These are phyloP conservation scores for Acorus calamus DNA, from an alignment of 106 monocot species.

Conservation along the genomic window DNA sequence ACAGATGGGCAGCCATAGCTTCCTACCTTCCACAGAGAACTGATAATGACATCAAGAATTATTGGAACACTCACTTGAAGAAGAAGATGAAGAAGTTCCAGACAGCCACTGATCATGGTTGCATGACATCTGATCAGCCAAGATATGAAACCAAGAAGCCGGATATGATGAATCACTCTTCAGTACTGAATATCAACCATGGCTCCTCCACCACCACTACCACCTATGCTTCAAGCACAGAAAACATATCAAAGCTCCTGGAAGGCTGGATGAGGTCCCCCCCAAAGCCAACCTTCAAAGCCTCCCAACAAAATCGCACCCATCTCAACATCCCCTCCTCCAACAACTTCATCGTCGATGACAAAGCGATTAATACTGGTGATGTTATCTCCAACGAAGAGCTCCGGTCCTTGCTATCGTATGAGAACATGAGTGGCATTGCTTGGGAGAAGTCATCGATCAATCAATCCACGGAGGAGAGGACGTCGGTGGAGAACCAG, in stretches of 20 bases:
- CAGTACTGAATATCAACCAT: not conserved
- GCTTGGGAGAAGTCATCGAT: conserved; percentile 4
- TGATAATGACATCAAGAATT: conserved; percentile 62
- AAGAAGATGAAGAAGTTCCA: conserved; percentile 32
- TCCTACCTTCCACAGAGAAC: conserved; percentile 45
- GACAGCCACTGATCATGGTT: not conserved
- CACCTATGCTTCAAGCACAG: conserved; percentile 38
- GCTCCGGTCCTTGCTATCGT: conserved; percentile 10
- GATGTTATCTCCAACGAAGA: conserved; percentile 6
- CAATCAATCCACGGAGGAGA: not conserved
- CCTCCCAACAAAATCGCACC: no score
- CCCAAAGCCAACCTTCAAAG: not conserved
- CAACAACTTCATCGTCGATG: no score
- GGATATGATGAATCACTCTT: not conserved
- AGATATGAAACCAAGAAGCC: not conserved
- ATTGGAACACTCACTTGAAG: conserved; percentile 61
- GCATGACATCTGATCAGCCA: conserved; percentile 8
- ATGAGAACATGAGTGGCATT: conserved; percentile 12
- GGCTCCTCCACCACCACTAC: conserved; percentile 1
- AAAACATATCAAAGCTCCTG: conserved; percentile 58
- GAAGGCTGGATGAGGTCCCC: conserved; percentile 42
- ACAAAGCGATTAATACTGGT: not conserved
- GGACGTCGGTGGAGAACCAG: not conserved
- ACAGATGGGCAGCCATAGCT: conserved; percentile 44
- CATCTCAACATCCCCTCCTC: no score